Evolutionary conservation across 768 basidiomycete genomes (phyloP).

Genomic region (Strobilomyces dryophilus): DNA sequence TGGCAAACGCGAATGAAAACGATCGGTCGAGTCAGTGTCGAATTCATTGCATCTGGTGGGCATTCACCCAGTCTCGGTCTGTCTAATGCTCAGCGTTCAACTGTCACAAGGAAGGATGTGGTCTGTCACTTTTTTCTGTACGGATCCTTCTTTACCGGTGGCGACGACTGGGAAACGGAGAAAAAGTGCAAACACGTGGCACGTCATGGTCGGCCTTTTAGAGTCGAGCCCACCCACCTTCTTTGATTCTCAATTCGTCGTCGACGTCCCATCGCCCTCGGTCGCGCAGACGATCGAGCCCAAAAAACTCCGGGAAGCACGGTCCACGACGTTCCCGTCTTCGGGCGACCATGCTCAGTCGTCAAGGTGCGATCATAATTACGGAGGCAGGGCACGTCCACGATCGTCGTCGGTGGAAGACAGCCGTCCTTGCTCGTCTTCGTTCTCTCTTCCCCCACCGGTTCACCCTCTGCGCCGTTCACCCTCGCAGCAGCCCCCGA

Average conservation of each 20-base stretch:
- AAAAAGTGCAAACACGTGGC: conserved; percentile 26
- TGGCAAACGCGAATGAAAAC: conserved; percentile 71
- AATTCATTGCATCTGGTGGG: conserved; percentile 53
- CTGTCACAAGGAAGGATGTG: conserved; percentile 21
- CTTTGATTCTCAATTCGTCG: conserved; percentile 12
- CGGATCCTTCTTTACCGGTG: background rate
- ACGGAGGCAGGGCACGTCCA: background rate
- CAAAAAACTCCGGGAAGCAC: background rate
- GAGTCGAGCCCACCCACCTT: conserved; percentile 19
- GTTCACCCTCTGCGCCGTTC: background rate
- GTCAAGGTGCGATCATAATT: background rate
- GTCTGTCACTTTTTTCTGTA: conserved; percentile 22
- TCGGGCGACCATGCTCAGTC: background rate
- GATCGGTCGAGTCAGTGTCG: conserved; percentile 51
- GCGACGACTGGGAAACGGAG: conserved; percentile 4
- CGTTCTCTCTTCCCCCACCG: background rate
- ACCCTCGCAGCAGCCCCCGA: background rate
- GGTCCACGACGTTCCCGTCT: background rate
- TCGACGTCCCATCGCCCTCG: background rate
- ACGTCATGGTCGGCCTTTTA: conserved; percentile 39
- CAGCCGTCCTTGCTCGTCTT: background rate
- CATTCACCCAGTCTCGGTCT: too few relatives aligned
- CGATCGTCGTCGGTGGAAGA: background rate
- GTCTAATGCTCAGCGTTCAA: background rate
- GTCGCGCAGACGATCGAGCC: background rate